Evolutionary conservation across 2,329 filamentous ascomycete genomes (phyloP).

Genomic region (Pseudogymnoascus sp.): DNA sequence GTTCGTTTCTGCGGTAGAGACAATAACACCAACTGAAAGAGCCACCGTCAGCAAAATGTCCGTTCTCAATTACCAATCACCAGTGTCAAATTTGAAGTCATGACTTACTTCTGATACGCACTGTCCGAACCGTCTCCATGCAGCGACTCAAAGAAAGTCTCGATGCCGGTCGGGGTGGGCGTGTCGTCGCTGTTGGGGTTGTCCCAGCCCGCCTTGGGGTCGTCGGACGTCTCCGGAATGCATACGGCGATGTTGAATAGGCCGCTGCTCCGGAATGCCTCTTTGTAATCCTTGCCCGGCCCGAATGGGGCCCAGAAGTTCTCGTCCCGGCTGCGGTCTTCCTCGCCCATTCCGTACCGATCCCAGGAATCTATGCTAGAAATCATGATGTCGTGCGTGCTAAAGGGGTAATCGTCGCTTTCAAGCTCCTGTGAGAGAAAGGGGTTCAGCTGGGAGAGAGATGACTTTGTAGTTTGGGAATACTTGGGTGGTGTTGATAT

Average conservation of each 20-base stretch:
- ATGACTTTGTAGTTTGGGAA: neutral
- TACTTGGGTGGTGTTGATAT: neutral
- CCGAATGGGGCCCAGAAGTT: neutral
- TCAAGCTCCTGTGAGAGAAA: neutral
- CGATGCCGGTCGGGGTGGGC: neutral
- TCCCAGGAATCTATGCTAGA: neutral
- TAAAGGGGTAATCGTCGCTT: neutral
- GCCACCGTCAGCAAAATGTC: neutral
- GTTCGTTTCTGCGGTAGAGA: neutral
- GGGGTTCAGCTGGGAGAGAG: neutral
- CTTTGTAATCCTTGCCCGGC: neutral
- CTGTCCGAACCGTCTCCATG: neutral
- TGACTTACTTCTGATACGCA: neutral
- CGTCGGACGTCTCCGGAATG: conserved; percentile 2
- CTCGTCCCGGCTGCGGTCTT: neutral
- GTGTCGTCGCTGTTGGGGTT: conserved; percentile 1
- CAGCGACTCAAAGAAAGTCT: neutral
- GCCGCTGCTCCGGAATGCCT: neutral
- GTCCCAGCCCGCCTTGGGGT: neutral
- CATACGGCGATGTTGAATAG: neutral
- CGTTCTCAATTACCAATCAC: neutral
- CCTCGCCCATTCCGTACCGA: neutral
- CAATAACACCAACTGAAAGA: neutral
- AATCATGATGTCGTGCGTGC: neutral
- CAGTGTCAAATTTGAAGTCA: neutral